Conservation (phyloP, 805 yeast species). For the Lipomyces spencermartinsiae region DNA sequence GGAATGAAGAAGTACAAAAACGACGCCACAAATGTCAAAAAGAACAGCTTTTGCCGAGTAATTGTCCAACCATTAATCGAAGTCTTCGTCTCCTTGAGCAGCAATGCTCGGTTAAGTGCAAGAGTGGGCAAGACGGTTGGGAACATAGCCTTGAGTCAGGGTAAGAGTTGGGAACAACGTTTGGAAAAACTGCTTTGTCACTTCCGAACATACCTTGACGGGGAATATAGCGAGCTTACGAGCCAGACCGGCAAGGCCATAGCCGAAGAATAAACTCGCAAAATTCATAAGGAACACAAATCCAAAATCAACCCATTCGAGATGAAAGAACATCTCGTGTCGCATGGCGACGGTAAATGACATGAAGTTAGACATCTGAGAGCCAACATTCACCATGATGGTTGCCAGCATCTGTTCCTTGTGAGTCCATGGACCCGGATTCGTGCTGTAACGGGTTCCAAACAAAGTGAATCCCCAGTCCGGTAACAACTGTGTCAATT, state of each 20-base stretch:
- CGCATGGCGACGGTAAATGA: slow-evolving; percentile 15
- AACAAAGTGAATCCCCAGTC: slow-evolving; percentile 32
- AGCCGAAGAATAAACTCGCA: slow-evolving; percentile 67
- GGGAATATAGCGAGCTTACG: slow-evolving; percentile 62
- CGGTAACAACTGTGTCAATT: slow-evolving; percentile 38
- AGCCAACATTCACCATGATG: slow-evolving; percentile 42
- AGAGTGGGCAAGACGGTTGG: slow-evolving; percentile 55
- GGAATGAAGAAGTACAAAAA: slow-evolving; percentile 66
- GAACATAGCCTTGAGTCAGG: slow-evolving; percentile 60
- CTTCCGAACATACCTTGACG: too few species aligned
- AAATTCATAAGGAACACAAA: slow-evolving; percentile 60
- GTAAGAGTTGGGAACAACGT: too few species aligned
- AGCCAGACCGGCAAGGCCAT: slow-evolving; percentile 69
- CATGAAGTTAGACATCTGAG: slow-evolving; percentile 22
- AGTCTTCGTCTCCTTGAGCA: slow-evolving; percentile 51
- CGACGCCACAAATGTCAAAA: slow-evolving; percentile 51
- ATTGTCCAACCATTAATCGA: slow-evolving; percentile 65
- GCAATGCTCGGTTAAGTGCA: slow-evolving; percentile 58
- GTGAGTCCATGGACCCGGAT: slow-evolving; percentile 68
- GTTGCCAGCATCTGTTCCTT: slow-evolving; percentile 69
- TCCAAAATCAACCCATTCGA: slow-evolving; percentile 48
- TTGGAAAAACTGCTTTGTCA: too few species aligned
- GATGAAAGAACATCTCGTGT: slow-evolving; percentile 21
- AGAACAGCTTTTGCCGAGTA: slow-evolving; percentile 58
- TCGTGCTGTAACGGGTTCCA: slow-evolving; percentile 53